These are phyloP conservation scores for Austroboletus festivus DNA, from an alignment of 768 basidiomycete genomes.

Conservation along the genomic window DNA sequence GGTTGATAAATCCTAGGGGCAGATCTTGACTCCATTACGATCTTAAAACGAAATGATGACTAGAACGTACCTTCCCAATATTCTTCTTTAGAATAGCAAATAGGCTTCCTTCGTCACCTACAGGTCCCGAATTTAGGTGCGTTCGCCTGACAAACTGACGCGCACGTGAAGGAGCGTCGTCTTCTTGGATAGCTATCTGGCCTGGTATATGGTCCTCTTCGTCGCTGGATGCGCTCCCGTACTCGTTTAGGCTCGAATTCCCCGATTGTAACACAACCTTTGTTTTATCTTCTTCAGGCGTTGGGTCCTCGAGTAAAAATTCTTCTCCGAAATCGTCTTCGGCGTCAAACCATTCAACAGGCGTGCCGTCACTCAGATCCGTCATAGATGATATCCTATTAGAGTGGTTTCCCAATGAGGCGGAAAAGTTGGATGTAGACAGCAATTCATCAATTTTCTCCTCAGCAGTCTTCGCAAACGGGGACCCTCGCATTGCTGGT, in stretches of 20 bases:
- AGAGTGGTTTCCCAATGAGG: slow-evolving; percentile 33
- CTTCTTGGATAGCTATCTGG: slow-evolving; percentile 1
- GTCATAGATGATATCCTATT: slow-evolving; percentile 48
- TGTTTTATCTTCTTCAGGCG: slow-evolving; percentile 39
- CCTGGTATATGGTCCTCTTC: slow-evolving; percentile 36
- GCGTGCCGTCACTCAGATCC: slow-evolving; percentile 44
- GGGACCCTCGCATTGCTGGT: slow-evolving; percentile 23
- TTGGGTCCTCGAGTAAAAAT: slow-evolving; percentile 54
- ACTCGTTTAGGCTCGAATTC: slow-evolving; percentile 38
- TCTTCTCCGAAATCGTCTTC: slow-evolving; percentile 50
- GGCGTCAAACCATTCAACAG: slow-evolving; percentile 78
- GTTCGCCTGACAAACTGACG: slow-evolving; percentile 47
- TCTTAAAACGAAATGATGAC: not conserved
- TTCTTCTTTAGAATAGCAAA: slow-evolving; percentile 85
- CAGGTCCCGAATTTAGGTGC: slow-evolving; percentile 54
- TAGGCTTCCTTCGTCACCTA: slow-evolving; percentile 77
- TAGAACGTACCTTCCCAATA: slow-evolving; percentile 67
- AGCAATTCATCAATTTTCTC: slow-evolving; percentile 39
- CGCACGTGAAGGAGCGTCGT: slow-evolving; percentile 6
- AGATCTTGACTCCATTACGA: not conserved
- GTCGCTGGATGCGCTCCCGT: slow-evolving; percentile 45
- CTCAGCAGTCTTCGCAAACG: slow-evolving; percentile 46
- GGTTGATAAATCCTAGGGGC: slow-evolving; percentile 68
- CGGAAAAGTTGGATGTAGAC: slow-evolving; percentile 22
- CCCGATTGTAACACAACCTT: slow-evolving; percentile 39